Evolutionary conservation across 2,329 filamentous ascomycete species (phyloP).

Genomic region (Pseudogymnoascus sp.): DNA sequence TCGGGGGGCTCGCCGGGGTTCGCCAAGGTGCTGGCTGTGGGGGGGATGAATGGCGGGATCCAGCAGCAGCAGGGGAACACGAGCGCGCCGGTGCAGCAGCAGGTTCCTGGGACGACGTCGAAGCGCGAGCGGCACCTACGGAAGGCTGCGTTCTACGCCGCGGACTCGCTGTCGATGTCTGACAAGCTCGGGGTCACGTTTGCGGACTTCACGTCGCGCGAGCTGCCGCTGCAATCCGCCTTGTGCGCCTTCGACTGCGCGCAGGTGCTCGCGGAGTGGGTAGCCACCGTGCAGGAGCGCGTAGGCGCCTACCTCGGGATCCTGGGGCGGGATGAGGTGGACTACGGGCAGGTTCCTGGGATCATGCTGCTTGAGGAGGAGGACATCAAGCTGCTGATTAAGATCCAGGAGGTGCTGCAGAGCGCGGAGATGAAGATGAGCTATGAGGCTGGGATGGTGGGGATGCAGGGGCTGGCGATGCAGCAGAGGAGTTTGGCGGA

Average conservation of each 20-base stretch:
- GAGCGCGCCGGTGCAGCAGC: not conserved
- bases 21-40: constrained; percentile 13
- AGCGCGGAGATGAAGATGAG: constrained; percentile 75
- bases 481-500: constrained; percentile 47
- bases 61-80: constrained; percentile 11
- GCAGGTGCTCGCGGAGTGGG: constrained; percentile 90
- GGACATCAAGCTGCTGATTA: constrained; percentile 74
- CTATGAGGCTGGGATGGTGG: constrained; percentile 44
- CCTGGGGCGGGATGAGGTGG: constrained; percentile 72
- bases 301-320: constrained; percentile 85
- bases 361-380: constrained; percentile 90
- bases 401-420: constrained; percentile 69
- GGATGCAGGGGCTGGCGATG: constrained; percentile 40
- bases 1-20: constrained; percentile 40
- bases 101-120: constrained; percentile 39
- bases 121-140: constrained; percentile 80
- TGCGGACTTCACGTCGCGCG: constrained; percentile 72
- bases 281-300: constrained; percentile 84
- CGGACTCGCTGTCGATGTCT: constrained; percentile 81
- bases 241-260: constrained; percentile 92
- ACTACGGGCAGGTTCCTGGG: constrained; percentile 70
- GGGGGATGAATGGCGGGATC: constrained; percentile 6
- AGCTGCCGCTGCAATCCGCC: constrained; percentile 81
- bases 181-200: constrained; percentile 80
- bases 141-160: constrained; percentile 92